These are phyloP conservation scores for Lasiosphaeriaceae sp. DNA, from an alignment of 495 filamentous ascomycete genomes.

Conservation along the genomic window DNA sequence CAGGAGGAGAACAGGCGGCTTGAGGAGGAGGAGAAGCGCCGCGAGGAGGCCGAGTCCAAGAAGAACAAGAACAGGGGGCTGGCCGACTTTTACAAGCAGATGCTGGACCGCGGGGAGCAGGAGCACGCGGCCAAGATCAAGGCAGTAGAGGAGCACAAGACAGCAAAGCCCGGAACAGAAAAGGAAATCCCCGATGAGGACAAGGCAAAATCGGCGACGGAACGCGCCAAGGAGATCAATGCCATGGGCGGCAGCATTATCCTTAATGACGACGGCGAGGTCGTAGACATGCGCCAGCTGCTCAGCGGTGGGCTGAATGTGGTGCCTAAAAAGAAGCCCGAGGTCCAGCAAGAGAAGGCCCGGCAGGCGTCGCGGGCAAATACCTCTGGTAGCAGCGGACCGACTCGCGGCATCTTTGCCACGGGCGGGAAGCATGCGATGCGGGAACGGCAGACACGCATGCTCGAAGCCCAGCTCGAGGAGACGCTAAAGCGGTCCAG, in stretches of 20 bases:
- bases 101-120: slow-evolving; percentile 74
- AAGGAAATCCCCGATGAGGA: slow-evolving; percentile 29
- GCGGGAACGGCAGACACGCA: slow-evolving; percentile 77
- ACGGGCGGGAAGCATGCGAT: slow-evolving; percentile 55
- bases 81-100: slow-evolving; percentile 79
- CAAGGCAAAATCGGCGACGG: slow-evolving; percentile 63
- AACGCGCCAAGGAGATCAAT: slow-evolving; percentile 71
- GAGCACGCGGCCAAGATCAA: slow-evolving; percentile 68
- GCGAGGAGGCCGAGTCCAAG: slow-evolving; percentile 66
- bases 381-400: slow-evolving; percentile 29
- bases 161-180: slow-evolving; percentile 12
- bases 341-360: slow-evolving; percentile 32
- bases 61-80: slow-evolving; percentile 70
- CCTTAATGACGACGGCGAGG: slow-evolving; percentile 89
- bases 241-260: slow-evolving; percentile 63
- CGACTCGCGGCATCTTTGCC: slow-evolving; percentile 44
- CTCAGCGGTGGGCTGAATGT: slow-evolving; percentile 87
- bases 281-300: slow-evolving; percentile 90
- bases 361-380: slow-evolving; percentile 27
- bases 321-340: slow-evolving; percentile 50
- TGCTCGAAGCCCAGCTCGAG: slow-evolving; percentile 81
- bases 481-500: slow-evolving; percentile 65
- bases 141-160: slow-evolving; percentile 58
- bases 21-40: slow-evolving; percentile 73
- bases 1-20: slow-evolving; percentile 75